These are phyloP conservation scores for Xylariomycetidae sp. DNA, from an alignment of 2,329 filamentous ascomycete genomes.

Conservation along the genomic window DNA sequence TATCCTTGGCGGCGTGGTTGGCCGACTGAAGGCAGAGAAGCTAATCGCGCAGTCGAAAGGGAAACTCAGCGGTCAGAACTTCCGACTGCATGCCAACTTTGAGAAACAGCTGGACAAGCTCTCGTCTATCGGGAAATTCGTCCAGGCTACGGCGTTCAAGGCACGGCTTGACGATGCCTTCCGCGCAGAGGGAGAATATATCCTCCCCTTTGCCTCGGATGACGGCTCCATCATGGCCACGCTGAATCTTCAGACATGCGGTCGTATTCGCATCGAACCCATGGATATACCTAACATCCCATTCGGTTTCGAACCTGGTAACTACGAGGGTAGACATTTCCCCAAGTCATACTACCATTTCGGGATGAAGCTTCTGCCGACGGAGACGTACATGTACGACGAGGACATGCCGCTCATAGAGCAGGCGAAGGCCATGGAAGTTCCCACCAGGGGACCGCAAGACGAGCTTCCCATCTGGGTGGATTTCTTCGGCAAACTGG, in stretches of 20 bases:
- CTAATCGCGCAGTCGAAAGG: constrained; percentile 57
- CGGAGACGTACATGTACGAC: constrained; percentile 50
- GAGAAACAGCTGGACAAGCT: constrained; percentile 50
- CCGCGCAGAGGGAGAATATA: constrained; percentile 18
- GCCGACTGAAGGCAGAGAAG: constrained; percentile 41
- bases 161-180: constrained; percentile 52
- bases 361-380: constrained; percentile 53
- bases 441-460: constrained; percentile 35
- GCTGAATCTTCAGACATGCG: constrained; percentile 56
- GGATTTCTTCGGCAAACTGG: constrained; percentile 57
- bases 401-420: constrained; percentile 40
- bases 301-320: constrained; percentile 64
- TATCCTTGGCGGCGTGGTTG: constrained; percentile 42
- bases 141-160: constrained; percentile 56
- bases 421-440: constrained; percentile 28
- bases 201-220: constrained; percentile 37
- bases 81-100: constrained; percentile 56
- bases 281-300: constrained; percentile 55
- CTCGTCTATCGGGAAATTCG: constrained; percentile 47
- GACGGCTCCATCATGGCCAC: constrained; percentile 63
- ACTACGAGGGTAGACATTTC: constrained; percentile 65
- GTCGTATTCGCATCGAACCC: constrained; percentile 48
- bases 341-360: constrained; percentile 62
- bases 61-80: constrained; percentile 54
- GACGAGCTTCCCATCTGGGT: constrained; percentile 65